Base-by-base conservation (phyloP, 2,329 filamentous ascomycete species). In the Atkinsonella hypoxylon region DNA sequence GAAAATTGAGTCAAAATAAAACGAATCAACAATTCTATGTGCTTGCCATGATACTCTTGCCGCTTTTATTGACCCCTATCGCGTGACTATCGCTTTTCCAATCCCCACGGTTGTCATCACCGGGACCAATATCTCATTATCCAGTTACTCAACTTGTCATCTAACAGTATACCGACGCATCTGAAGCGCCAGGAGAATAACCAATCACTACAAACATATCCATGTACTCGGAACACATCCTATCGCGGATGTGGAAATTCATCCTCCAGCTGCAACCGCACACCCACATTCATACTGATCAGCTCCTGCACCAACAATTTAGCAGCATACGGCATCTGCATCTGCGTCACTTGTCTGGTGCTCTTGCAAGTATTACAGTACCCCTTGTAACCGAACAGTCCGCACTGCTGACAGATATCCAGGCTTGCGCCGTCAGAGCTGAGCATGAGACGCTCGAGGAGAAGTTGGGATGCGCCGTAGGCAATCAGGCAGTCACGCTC, bases 241-340 rank as follows among this genome's bases (percentile, higher is more conserved):
- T 26, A 43, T 15, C 22, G 67, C 22, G 78, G 78, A 59, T 82
- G 78, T 15, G 89, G 89, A 67, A 98, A 98, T 70, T 97, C 89
- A 64, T 98, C 93, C 61, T 89, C 89, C 57, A 98, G 70, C 72
- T 91, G 87, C 69, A 98, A 73, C 52, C 87, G 78, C 53, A 95
- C 91, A 55, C 90, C 87, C n/a, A 98, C 89, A 67, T 98, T 98
- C 93, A 98, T 98, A 67, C 89, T 95, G 63, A 95, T 84, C 61
- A 98, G 70, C 71, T 98, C 93, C 72, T 98, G 93, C 46, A 97
- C 88, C 51, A 98, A 72, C 63, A 98, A 71, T 76, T 98, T 97
- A 1, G 93, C 93, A 17, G 93, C 93, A 68, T 98, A 98, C 34
- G 93, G 93, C 78, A 98, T 94, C 34, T 85, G 91, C 85, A 98